These are phyloP conservation scores for Pythium oligandrum DNA, from an alignment of 352 stramenopile genomes.

Conservation along the genomic window DNA sequence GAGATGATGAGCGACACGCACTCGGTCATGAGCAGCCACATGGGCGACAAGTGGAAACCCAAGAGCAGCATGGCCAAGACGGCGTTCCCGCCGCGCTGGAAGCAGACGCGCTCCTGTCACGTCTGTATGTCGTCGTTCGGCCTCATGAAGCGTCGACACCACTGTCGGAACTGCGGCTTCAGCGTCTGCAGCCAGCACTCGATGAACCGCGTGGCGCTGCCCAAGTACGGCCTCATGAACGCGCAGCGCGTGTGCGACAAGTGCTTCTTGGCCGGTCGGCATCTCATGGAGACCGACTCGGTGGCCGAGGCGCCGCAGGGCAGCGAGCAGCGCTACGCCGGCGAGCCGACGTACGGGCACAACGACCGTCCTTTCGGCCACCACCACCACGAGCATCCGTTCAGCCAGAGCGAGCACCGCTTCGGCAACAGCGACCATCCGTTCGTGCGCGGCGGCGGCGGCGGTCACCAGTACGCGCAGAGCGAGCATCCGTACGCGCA, in stretches of 20 bases:
- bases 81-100: conserved; percentile 68
- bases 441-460: neutral
- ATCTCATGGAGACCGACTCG: conserved; percentile 28
- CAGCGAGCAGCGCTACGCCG: too few relatives aligned
- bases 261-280: conserved; percentile 66
- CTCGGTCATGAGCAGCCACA: conserved; percentile 22
- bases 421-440: too few relatives aligned
- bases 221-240: conserved; percentile 66
- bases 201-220: conserved; percentile 71
- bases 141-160: conserved; percentile 71
- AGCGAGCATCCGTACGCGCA: neutral
- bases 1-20: conserved; percentile 30
- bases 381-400: too few relatives aligned
- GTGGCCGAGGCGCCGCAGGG: too few relatives aligned
- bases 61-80: conserved; percentile 9
- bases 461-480: conserved; percentile 4
- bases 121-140: conserved; percentile 58
- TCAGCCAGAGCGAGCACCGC: too few relatives aligned
- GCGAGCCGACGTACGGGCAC: too few relatives aligned
- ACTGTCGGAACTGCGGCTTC: conserved; percentile 79
- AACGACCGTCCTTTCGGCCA: too few relatives aligned
- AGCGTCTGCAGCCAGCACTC: conserved; percentile 72
- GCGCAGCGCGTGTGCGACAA: conserved; percentile 77
- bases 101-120: conserved; percentile 66
- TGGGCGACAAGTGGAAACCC: conserved; percentile 14